phyloP scores from a whole-genome alignment of 345 rosid genomes.

The Euclidium syriacum region DNA sequence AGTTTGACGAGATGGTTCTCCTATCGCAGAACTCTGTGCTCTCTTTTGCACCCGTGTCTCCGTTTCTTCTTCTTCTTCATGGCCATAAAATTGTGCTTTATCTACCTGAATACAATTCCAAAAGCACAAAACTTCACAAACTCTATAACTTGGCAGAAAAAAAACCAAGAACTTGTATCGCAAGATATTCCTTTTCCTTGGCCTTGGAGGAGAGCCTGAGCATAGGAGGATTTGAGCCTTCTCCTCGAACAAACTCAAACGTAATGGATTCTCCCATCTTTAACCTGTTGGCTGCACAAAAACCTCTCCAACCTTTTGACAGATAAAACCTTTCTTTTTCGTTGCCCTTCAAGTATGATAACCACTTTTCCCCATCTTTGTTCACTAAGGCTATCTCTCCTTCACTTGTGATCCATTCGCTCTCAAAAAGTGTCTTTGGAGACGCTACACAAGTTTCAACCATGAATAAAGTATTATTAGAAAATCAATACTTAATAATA shows the following conservation, averaged over 20 bases:
- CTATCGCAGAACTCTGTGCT: neutral
- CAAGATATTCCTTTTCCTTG: neutral
- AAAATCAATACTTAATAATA: neutral
- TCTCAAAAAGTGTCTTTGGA: neutral
- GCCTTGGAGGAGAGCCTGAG: neutral
- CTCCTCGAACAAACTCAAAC: slow-evolving; percentile 6
- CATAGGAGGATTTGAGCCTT: neutral
- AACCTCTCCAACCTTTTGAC: neutral
- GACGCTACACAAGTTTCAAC: neutral
- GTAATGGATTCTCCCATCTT: neutral
- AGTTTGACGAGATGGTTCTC: neutral
- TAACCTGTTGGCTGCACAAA: neutral
- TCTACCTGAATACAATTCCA: neutral
- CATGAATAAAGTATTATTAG: neutral
- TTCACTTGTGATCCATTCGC: neutral
- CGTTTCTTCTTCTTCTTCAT: neutral
- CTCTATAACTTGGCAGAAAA: too few species aligned
- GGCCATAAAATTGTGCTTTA: neutral
- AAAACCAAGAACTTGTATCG: too few species aligned
- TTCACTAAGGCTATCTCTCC: neutral
- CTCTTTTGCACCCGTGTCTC: neutral
- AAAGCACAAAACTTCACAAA: too few species aligned
- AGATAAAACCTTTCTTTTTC: neutral
- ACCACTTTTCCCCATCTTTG: slow-evolving; percentile 6
- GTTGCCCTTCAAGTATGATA: neutral